Evolutionary conservation across 2,329 filamentous ascomycete species (phyloP).

Genomic region (Penicillium hordei): DNA sequence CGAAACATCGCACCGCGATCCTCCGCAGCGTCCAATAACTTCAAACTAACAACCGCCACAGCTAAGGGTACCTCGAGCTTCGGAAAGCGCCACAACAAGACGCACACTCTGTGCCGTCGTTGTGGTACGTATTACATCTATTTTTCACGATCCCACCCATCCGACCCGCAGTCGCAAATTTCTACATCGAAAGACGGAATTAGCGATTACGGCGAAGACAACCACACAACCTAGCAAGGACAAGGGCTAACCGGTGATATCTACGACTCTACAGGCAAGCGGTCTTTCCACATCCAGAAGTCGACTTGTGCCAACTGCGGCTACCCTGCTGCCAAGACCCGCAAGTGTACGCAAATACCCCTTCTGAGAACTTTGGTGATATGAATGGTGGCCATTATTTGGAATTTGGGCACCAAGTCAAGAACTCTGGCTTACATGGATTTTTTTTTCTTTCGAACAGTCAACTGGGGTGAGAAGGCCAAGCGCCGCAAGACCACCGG

Average conservation of each 20-base stretch:
- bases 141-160: constrained; percentile 14
- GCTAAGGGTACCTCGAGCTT: constrained; percentile 72
- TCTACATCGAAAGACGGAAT: constrained; percentile 13
- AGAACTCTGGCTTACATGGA: constrained; percentile 31
- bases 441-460: constrained; percentile 51
- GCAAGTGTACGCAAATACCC: constrained; percentile 78
- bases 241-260: constrained; percentile 30
- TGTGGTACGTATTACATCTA: constrained; percentile 71
- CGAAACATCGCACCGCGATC: constrained; percentile 27
- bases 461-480: constrained; percentile 99
- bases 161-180: constrained; percentile 20
- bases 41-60: constrained; percentile 52
- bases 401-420: constrained; percentile 2
- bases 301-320: constrained; percentile 94
- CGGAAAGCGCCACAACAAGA: constrained; percentile 91
- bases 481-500: constrained; percentile 99
- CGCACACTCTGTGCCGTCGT: constrained; percentile 96
- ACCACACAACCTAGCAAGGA: constrained; percentile 11
- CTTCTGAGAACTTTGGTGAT: constrained; percentile 13
- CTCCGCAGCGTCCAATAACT: constrained; percentile 25
- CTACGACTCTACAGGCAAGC: constrained; percentile 64
- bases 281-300: constrained; percentile 99
- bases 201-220: constrained; percentile 13
- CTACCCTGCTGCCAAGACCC: constrained; percentile 94
- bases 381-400: constrained; percentile 7